These are phyloP conservation scores for Gracilaria gracilis DNA, from an alignment of 23 red algal genomes.

Conservation along the genomic window DNA sequence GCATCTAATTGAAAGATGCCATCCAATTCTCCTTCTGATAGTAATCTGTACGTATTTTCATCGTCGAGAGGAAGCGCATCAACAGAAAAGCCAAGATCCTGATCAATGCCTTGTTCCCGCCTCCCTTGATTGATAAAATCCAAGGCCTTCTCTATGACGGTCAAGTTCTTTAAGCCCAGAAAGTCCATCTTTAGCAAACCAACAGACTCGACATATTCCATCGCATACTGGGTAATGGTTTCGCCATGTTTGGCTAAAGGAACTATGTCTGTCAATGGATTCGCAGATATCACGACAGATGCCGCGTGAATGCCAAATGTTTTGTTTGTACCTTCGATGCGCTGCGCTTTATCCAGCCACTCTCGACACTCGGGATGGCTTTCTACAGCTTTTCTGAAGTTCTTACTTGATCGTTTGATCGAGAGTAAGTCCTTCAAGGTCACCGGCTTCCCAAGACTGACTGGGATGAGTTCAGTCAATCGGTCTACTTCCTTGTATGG, in stretches of 20 bases:
- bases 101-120: slow-evolving; percentile 25
- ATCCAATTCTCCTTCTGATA: slow-evolving; percentile 81
- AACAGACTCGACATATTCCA: slow-evolving; percentile 95
- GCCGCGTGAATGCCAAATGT: slow-evolving; percentile 97
- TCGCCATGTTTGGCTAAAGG: slow-evolving; percentile 88
- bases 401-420: slow-evolving; percentile 40
- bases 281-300: slow-evolving; percentile 88
- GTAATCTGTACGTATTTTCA: slow-evolving; percentile 80
- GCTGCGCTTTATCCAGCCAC: slow-evolving; percentile 83
- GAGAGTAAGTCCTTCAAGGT: slow-evolving; percentile 73
- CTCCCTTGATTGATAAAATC: slow-evolving; percentile 64
- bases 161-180: slow-evolving; percentile 89
- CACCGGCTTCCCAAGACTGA: slow-evolving; percentile 85
- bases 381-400: slow-evolving; percentile 64
- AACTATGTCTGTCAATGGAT: slow-evolving; percentile 86
- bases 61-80: slow-evolving; percentile 81
- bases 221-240: slow-evolving; percentile 96
- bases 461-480: slow-evolving; percentile 86
- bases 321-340: slow-evolving; percentile 94
- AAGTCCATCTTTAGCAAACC: slow-evolving; percentile 99
- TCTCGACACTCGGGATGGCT: slow-evolving; percentile 31
- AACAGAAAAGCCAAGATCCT: slow-evolving; percentile 72
- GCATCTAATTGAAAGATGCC: slow-evolving; percentile 98
- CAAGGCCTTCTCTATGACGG: slow-evolving; percentile 85
- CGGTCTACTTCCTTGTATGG: slow-evolving; percentile 85